These are phyloP conservation scores for Serendipita sp. DNA, from an alignment of 768 basidiomycete genomes.

Conservation along the genomic window DNA sequence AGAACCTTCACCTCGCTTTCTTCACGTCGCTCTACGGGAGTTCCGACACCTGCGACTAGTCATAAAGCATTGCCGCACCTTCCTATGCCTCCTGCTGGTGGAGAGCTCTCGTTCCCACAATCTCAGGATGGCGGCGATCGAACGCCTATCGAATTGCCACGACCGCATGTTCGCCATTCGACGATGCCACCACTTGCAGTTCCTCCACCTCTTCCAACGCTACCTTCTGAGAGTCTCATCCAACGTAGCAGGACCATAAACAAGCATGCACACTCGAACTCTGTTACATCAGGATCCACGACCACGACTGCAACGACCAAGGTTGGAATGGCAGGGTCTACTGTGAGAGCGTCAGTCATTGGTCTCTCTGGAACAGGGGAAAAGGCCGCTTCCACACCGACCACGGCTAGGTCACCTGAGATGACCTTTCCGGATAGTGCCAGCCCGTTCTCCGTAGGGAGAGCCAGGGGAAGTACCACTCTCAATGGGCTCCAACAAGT, in stretches of 20 bases:
- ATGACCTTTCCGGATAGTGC: background rate
- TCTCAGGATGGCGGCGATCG: background rate
- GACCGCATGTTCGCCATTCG: background rate
- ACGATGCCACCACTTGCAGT: conserved; percentile 1
- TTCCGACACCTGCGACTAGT: background rate
- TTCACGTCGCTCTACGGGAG: background rate
- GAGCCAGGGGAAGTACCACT: background rate
- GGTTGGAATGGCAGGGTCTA: background rate
- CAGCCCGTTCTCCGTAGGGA: background rate
- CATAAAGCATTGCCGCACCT: background rate
- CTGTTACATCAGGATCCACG: background rate
- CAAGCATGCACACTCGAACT: background rate
- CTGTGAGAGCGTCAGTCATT: background rate
- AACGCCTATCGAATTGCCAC: background rate
- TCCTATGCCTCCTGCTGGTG: background rate
- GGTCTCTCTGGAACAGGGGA: background rate
- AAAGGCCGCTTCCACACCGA: background rate
- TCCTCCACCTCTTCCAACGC: conserved; percentile 1
- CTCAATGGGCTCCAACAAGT: background rate
- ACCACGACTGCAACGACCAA: background rate
- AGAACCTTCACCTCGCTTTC: conserved; percentile 5
- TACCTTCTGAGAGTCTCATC: background rate
- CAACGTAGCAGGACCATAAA: background rate
- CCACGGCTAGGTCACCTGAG: background rate
- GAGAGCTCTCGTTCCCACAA: background rate